Percentiles rank a stretch among this genome's conserved stretches.
phyloP scores from a whole-genome alignment of 1,139 yeast genomes.

The Taphrina pruni region DNA sequence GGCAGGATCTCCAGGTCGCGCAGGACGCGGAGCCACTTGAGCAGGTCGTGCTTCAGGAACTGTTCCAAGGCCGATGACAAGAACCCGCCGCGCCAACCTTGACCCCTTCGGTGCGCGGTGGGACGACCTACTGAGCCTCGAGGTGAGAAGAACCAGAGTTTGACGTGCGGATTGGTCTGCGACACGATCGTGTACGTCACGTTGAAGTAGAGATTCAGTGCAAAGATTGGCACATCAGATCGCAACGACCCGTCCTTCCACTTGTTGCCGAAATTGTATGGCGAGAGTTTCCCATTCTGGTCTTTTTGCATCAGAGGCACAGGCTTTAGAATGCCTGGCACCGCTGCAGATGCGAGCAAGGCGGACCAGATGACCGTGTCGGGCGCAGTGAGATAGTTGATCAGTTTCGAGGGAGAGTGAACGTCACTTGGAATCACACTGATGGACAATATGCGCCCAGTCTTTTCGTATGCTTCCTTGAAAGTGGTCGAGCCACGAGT shows the following conservation, averaged over 20 bases:
- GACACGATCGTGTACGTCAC: constrained; percentile 78
- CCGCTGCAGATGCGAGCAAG: constrained; percentile 77
- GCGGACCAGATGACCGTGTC: constrained; percentile 84
- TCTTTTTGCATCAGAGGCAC: constrained; percentile 78
- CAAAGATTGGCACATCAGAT: constrained; percentile 73
- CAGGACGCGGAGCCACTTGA: constrained; percentile 74
- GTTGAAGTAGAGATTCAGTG: constrained; percentile 69
- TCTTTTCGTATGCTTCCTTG: constrained; percentile 68
- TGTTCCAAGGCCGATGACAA: constrained; percentile 75
- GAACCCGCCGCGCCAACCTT: constrained; percentile 76
- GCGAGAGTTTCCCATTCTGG: constrained; percentile 58
- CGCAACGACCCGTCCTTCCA: constrained; percentile 78
- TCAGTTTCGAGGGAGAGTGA: constrained; percentile 77
- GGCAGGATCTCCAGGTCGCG: constrained; percentile 72
- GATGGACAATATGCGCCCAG: constrained; percentile 73
- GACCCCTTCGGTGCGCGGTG: constrained; percentile 65
- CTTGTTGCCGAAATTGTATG: constrained; percentile 74
- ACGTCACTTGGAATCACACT: constrained; percentile 84
- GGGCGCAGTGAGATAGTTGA: constrained; percentile 79
- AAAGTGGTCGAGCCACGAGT: constrained; percentile 76
- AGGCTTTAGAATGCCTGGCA: constrained; percentile 82
- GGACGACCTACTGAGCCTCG: constrained; percentile 84
- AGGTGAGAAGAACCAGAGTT: constrained; percentile 77
- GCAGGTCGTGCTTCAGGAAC: constrained; percentile 70
- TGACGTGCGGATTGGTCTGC: constrained; percentile 82